Base-by-base conservation (phyloP, 2,329 filamentous ascomycete species). In the Leptographium galeiforme region DNA sequence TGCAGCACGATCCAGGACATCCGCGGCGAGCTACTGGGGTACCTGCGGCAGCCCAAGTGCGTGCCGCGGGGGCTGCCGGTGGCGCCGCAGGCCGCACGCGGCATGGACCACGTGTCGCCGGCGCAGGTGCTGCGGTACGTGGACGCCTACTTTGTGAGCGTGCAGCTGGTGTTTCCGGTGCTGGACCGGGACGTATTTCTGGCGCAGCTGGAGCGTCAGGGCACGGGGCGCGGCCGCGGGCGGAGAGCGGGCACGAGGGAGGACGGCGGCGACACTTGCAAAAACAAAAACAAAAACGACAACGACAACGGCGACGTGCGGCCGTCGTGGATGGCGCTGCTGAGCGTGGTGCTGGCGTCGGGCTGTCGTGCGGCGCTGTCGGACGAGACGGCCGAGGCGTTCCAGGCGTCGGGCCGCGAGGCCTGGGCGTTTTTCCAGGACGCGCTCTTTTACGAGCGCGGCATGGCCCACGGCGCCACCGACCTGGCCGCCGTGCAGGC, bases 21-120 rank as follows among this genome's bases (percentile, higher is more conserved):
- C 44, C 53, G 48, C 34, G 25, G 43, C 10, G 53, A 44, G 34
- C 48, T 54, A 12, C 39, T 54, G 43, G 39, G 38, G 8, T 48
- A 54, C 48, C 43, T 54, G 30, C 53, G 43, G 34, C 53, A 54
- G 53, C 53, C 53, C 48, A 54, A 54, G 48, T 50, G 53, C 48
- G 45, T 54, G 4, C 53, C 48, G 3, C 48, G 36, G 8, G 48
- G 43, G 3, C 48, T 46, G 19, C 25, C 48, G 36, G 33, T 46
- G 30, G 47, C 52, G 34, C 43, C 48, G 13, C 41, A 2, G 34
- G n/a, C 25, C 4, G n/a, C 34, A 16, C 48, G 43, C 40, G 39
- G 43, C 8, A 36, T 50, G 34, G 49, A 19, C n/a, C 40, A 51
- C n/a, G 30, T 50, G 44, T 33, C 48, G 32, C 19, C 48, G 8